Conservation (phyloP, 257 asterid genomes). For the Ligustrum vulgare region DNA sequence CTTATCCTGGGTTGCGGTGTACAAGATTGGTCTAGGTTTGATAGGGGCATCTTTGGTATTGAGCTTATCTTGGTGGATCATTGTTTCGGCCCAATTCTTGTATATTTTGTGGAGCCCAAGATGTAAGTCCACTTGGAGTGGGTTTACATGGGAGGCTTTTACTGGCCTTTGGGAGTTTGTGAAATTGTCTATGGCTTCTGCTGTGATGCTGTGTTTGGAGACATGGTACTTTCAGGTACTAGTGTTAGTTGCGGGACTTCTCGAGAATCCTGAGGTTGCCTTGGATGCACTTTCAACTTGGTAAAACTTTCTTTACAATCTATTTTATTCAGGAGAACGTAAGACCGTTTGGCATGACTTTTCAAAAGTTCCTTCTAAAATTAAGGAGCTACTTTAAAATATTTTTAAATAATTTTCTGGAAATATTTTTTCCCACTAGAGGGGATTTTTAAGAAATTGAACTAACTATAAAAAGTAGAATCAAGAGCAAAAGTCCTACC, state of each 20-base stretch:
- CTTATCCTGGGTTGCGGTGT: conserved; percentile 44
- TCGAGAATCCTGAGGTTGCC: conserved; percentile 50
- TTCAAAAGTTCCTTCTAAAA: no score
- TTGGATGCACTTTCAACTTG: conserved; percentile 54
- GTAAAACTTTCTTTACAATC: conserved; percentile 16
- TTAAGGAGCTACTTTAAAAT: no score
- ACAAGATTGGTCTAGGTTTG: conserved; percentile 42
- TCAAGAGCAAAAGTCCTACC: no score
- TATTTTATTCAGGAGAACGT: no score
- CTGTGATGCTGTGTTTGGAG: conserved; percentile 68
- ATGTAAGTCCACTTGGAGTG: conserved; percentile 59
- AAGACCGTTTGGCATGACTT: no score
- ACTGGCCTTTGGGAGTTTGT: conserved; percentile 52
- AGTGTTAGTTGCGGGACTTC: conserved; percentile 46
- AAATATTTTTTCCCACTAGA: no score
- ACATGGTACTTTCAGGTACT: conserved; percentile 65
- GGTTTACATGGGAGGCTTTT: conserved; percentile 53
- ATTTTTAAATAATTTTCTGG: no score
- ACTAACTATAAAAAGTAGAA: no score
- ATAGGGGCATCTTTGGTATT: conserved; percentile 50
- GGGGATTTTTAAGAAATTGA: no score
- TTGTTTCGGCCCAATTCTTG: conserved; percentile 42
- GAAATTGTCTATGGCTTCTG: conserved; percentile 51
- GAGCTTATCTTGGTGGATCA: conserved; percentile 64
- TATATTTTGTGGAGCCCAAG: conserved; percentile 36